Evolutionary conservation across 73 alveolate species (phyloP), one percentile per base, ranked within the genome.

Genomic region (Blepharisma japonicum): DNA sequence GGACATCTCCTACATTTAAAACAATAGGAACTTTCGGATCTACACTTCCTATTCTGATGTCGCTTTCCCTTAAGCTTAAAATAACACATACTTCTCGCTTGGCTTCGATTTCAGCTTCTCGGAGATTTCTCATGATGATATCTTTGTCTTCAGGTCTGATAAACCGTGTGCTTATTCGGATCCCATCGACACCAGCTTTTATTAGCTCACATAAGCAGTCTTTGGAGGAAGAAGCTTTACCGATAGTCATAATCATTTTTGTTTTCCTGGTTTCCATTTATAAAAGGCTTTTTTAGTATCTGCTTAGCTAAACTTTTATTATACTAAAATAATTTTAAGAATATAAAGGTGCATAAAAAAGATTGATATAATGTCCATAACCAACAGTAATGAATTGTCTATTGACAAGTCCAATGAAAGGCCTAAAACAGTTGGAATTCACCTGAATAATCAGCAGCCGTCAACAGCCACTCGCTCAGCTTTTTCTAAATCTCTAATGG

Each of bases 31-130:
- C 23, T 20, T 25, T 39, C 0, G 74, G 18, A 4, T 61, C 23
- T 61, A 11, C 74, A 25, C 23, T n/a, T 20, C 74, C 74, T 8
- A 61, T 61, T 25, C 74, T 61, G 39, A 61, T 61, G 4, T 61
- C 74, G 2, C 74, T 39, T 61, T 61, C 74, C 39, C 74, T n/a
- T 25, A 61, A 61, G 47, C 74, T 61, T 14, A 61, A 25, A 20
- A 61, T 61, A 0, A 61, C 74, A 61, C 74, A 61, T 14, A 61
- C 74, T 14, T 18, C 47, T 25, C 74, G 14, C 2, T 39, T 48
- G 18, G 47, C 46, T 14, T 14, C 23, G 4, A 14, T 61, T 61
- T 61, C 74, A 5, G 74, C 74, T 61, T 61, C 74, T 61, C 46
- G 14, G 14, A 61, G 46, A 61, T 61, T 61, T n/a, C 23, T 9